A percentile compares a stretch with the other conserved stretches of the same genome.
phyloP scores from a whole-genome alignment of 805 yeast genomes.

The Pichia rugopelliculosa region DNA sequence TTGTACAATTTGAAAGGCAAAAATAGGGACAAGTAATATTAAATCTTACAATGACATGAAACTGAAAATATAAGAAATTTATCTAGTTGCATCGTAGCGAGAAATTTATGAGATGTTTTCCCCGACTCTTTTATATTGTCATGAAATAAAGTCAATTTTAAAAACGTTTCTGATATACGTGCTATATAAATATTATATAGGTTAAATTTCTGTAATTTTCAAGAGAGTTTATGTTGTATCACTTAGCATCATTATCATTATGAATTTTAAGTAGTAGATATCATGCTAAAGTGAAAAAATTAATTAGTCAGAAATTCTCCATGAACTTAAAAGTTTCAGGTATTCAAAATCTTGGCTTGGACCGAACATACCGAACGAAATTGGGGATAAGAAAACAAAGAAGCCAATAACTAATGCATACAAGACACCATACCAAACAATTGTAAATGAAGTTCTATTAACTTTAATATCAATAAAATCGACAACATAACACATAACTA shows the following conservation, averaged over 20 bases:
- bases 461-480: constrained; percentile 30
- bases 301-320: constrained; percentile 34
- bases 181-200: neutral
- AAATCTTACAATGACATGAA: too few relatives aligned
- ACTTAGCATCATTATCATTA: too few relatives aligned
- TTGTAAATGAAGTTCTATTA: constrained; percentile 20
- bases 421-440: constrained; percentile 34
- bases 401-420: constrained; percentile 48
- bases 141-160: neutral
- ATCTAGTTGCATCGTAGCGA: too few relatives aligned
- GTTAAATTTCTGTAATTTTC: neutral
- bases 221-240: neutral
- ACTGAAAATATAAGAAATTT: too few relatives aligned
- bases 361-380: constrained; percentile 78
- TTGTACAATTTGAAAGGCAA: neutral
- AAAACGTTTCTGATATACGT: neutral
- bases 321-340: constrained; percentile 46
- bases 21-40: neutral
- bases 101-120: too few relatives aligned
- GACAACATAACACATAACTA: constrained; percentile 58
- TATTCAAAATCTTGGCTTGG: constrained; percentile 38
- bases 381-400: constrained; percentile 56
- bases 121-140: too few relatives aligned
- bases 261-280: too few relatives aligned
- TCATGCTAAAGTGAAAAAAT: neutral